Evolutionary conservation across 805 yeast genomes (phyloP).

Genomic region (Schwanniomyces polymorphus): DNA sequence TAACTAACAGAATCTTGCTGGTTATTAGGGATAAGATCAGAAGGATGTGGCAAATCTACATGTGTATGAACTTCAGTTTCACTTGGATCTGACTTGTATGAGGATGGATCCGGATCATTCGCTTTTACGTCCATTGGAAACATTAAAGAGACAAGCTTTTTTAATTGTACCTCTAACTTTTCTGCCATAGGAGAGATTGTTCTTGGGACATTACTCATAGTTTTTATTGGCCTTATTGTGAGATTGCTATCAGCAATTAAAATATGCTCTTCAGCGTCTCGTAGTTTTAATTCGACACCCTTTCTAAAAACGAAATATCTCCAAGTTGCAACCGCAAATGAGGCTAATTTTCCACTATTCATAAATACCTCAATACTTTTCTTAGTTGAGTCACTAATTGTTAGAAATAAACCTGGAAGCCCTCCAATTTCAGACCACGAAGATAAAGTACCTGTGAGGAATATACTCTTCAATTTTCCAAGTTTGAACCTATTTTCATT

Average conservation of each 20-base stretch:
- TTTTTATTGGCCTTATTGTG: slow-evolving; percentile 37
- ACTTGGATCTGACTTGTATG: slow-evolving; percentile 37
- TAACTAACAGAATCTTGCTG: slow-evolving; percentile 58
- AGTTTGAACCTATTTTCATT: slow-evolving; percentile 59
- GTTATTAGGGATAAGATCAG: slow-evolving; percentile 20
- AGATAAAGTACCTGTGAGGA: slow-evolving; percentile 69
- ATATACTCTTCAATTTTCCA: slow-evolving; percentile 61
- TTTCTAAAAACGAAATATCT: slow-evolving; percentile 81
- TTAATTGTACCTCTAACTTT: slow-evolving; percentile 15
- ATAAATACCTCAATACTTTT: slow-evolving; percentile 55
- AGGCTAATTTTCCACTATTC: slow-evolving; percentile 29
- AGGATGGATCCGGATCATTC: slow-evolving; percentile 36
- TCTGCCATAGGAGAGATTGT: slow-evolving; percentile 2
- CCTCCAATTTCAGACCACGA: slow-evolving; percentile 88
- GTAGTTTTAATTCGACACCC: slow-evolving; percentile 53
- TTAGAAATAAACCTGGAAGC: slow-evolving; percentile 82
- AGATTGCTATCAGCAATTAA: slow-evolving; percentile 37
- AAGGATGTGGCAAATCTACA: slow-evolving; percentile 28
- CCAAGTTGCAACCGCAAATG: slow-evolving; percentile 75
- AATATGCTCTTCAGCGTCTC: slow-evolving; percentile 26
- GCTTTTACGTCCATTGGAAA: slow-evolving; percentile 52
- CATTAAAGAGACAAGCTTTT: slow-evolving; percentile 50
- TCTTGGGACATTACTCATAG: slow-evolving; percentile 6
- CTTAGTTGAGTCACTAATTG: slow-evolving; percentile 77
- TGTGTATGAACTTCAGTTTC: slow-evolving; percentile 41